Evolutionary conservation across 768 basidiomycete genomes (phyloP), one percentile per base, ranked within the genome.

Genomic region (Tylopilus plumbeoviolaceoides): DNA sequence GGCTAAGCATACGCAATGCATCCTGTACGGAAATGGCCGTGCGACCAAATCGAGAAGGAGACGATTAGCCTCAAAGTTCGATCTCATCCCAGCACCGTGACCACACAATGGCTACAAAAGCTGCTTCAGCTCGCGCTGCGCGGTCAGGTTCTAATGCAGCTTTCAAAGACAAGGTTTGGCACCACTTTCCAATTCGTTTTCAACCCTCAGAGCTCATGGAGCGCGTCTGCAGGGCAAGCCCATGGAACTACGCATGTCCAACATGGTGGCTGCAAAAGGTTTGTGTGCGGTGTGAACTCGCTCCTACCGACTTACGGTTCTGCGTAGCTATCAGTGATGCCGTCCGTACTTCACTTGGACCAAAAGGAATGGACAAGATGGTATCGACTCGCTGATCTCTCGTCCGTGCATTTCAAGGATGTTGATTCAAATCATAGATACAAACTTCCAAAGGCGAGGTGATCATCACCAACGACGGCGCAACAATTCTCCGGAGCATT

Each of bases 361-460:
- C 95, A 44, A 85, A 89, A 70, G 95, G 95, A 57, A 99, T 99
- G 95, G 95, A 98, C 76, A 98, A 98, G 78, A 98, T 98, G 95
- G 95, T 90, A 63, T 53, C 76, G 58, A 51, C 55, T 38, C 47
- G 9, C 27, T 36, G 49, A 61, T 63, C 61, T 60, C 38, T 53
- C 36, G 36, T 27, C n/a, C 36, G 39, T 30, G 14, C 39, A 38
- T 21, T 46, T 36, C 21, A 40, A 50, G 25, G 44, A 41, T 51
- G 48, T 47, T 64, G 43, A 64, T 44, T 33, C 55, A 50, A 41
- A 31, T 10, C 23, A 1, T 54, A 97, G 95, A 98, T 98, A 66
- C 92, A 94, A 83, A 97, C 94, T 7, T 74, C 91, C 8, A 92
- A 93, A 70, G 95, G 95, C 56, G 95, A 99, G 70, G 92, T 95